Evolutionary conservation across 2,329 filamentous ascomycete genomes (phyloP).

Genomic region (Epichloe uncinata): DNA sequence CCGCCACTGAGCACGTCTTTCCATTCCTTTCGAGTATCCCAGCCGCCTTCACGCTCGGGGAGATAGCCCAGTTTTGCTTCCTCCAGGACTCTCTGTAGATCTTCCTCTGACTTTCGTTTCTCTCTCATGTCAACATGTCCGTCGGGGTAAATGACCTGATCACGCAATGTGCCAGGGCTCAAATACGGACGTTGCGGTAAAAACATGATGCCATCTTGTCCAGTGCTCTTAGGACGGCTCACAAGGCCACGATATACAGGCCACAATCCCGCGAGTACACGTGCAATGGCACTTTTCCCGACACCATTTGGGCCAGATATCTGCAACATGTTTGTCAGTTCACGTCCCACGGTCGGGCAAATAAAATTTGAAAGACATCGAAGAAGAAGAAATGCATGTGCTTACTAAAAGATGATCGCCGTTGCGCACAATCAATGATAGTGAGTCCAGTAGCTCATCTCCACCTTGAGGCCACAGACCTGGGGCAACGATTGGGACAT

Average conservation of each 20-base stretch:
- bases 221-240: slow-evolving; percentile 66
- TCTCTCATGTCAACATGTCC: slow-evolving; percentile 88
- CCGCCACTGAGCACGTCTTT: slow-evolving; percentile 95
- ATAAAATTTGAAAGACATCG: background rate
- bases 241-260: slow-evolving; percentile 89
- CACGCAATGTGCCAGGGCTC: slow-evolving; percentile 79
- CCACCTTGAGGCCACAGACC: slow-evolving; percentile 82
- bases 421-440: slow-evolving; percentile 78
- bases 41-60: slow-evolving; percentile 82
- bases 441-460: slow-evolving; percentile 76
- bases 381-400: background rate
- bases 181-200: slow-evolving; percentile 88
- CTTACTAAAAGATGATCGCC: slow-evolving; percentile 75
- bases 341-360: background rate
- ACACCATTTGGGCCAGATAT: slow-evolving; percentile 93
- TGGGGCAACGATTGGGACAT: slow-evolving; percentile 86
- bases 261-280: slow-evolving; percentile 87
- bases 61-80: slow-evolving; percentile 80
- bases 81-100: slow-evolving; percentile 67
- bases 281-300: slow-evolving; percentile 79
- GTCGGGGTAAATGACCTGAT: slow-evolving; percentile 96
- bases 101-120: slow-evolving; percentile 61
- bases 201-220: slow-evolving; percentile 95
- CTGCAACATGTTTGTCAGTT: slow-evolving; percentile 17
- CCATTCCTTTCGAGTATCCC: slow-evolving; percentile 96